Evolutionary conservation across 176 grass and related monocot genomes (phyloP).

Genomic region (Olyra latifolia): DNA sequence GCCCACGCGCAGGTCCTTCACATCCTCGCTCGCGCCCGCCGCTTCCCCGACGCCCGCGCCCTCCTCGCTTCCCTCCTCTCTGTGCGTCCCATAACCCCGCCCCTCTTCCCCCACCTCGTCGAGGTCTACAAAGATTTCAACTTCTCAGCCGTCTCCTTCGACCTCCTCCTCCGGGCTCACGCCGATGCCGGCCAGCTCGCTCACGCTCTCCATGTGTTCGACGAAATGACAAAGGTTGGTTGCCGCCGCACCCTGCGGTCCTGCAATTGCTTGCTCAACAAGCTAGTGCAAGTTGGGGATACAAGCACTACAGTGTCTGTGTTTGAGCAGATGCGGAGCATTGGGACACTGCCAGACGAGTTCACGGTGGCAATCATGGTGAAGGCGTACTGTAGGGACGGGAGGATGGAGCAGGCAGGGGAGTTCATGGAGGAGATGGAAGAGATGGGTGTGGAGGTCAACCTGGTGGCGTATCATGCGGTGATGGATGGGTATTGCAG

Average conservation of each 20-base stretch:
- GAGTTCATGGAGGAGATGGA: slow-evolving; percentile 62
- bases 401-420: slow-evolving; percentile 37
- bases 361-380: slow-evolving; percentile 75
- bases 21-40: slow-evolving; percentile 70
- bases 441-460: slow-evolving; percentile 67
- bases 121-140: slow-evolving; percentile 73
- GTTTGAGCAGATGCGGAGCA: slow-evolving; percentile 60
- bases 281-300: slow-evolving; percentile 60
- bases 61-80: slow-evolving; percentile 55
- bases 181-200: slow-evolving; percentile 40
- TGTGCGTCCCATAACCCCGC: background rate
- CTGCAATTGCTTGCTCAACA: slow-evolving; percentile 77
- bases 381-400: slow-evolving; percentile 67
- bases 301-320: slow-evolving; percentile 31
- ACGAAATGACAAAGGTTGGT: slow-evolving; percentile 74
- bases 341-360: slow-evolving; percentile 54
- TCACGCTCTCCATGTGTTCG: slow-evolving; percentile 74
- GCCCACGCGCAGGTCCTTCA: slow-evolving; percentile 79
- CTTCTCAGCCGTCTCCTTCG: slow-evolving; percentile 75
- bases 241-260: slow-evolving; percentile 65
- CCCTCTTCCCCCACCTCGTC: slow-evolving; percentile 58
- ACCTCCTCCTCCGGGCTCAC: slow-evolving; percentile 74
- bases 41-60: slow-evolving; percentile 46
- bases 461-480: slow-evolving; percentile 74
- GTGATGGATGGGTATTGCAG: slow-evolving; percentile 72